Conservation (phyloP, 805 yeast genomes). For the Saturnispora sanitii region DNA sequence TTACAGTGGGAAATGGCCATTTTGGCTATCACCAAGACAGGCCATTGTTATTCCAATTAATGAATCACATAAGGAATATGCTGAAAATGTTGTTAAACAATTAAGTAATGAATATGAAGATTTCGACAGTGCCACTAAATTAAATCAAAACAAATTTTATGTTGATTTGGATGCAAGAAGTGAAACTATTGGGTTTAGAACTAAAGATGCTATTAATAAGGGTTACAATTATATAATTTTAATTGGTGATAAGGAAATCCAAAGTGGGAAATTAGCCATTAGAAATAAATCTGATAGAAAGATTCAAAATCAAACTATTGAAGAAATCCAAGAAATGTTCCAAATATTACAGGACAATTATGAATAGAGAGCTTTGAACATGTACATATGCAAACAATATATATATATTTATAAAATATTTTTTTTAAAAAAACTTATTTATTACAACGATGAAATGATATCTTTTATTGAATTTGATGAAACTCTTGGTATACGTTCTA, state of each 20-base stretch:
- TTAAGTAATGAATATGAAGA: slow-evolving; percentile 36
- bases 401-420: slow-evolving; percentile 8
- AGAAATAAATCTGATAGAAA: slow-evolving; percentile 46
- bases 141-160: slow-evolving; percentile 51
- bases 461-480: slow-evolving; percentile 13
- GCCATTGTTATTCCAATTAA: slow-evolving; percentile 76
- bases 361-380: too few relatives aligned
- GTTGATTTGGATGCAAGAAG: slow-evolving; percentile 68
- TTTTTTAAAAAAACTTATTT: not conserved
- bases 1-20: slow-evolving; percentile 91
- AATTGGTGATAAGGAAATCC: slow-evolving; percentile 79
- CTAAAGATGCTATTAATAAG: slow-evolving; percentile 64
- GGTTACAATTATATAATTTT: slow-evolving; percentile 76
- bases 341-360: slow-evolving; percentile 41
- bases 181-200: slow-evolving; percentile 72
- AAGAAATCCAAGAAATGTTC: slow-evolving; percentile 46
- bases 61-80: slow-evolving; percentile 46
- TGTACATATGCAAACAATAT: too few relatives aligned
- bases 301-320: slow-evolving; percentile 34
- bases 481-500: slow-evolving; percentile 19
- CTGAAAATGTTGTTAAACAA: slow-evolving; percentile 35
- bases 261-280: slow-evolving; percentile 48
- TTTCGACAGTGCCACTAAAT: slow-evolving; percentile 36
- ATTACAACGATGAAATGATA: slow-evolving; percentile 11
- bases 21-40: slow-evolving; percentile 92